Base-by-base conservation (phyloP, 805 yeast genomes). In the Pichia heedii region DNA sequence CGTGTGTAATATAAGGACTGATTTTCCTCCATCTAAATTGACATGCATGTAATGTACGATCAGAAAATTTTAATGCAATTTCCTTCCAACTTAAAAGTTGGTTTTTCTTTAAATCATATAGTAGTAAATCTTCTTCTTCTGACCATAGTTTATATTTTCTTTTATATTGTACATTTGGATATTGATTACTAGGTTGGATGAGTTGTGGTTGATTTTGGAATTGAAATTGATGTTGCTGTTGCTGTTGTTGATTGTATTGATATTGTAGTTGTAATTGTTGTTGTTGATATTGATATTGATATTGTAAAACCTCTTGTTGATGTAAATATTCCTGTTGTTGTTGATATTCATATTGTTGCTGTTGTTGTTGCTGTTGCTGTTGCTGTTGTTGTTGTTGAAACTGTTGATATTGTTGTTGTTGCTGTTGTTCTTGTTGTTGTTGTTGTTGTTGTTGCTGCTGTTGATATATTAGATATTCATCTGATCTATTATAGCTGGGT, bases 1-100 rank as follows among this genome's bases (percentile, higher is more conserved):
- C 24, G 2, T 40, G 22, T 3, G 13, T 21, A 18, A 44, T 24
- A 29, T 26, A 44, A 4, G 47, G 44, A 34, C 42, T 37, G 3
- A 44, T 40, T 24, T 49, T 49, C 15, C 50, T 41, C 52, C 52
- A 49, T 37, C 52, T 44, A 20, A 46, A 49, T 29, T 49, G 52
- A 36, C 50, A 49, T 2, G 52, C 52, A 36, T 49, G 50, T 33
- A 47, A 22, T 3, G 52, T 49, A n/a, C 52, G 27, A 22, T 42
- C 41, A 2, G 45, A 37, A 36, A 49, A 49, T 22, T 33, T 42
- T 4, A 29, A 5, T 5, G 50, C 50, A 21, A 49, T 49, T 6
- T 42, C 49, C 22, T 44, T 46, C 52, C 52, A 49, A 35, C 44
- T 39, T 26, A 49, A 16, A 9, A 33, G 13, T 27, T 39, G 27